Evolutionary conservation across 805 yeast genomes (phyloP).

Genomic region (Cyberlindnera mycetangii): DNA sequence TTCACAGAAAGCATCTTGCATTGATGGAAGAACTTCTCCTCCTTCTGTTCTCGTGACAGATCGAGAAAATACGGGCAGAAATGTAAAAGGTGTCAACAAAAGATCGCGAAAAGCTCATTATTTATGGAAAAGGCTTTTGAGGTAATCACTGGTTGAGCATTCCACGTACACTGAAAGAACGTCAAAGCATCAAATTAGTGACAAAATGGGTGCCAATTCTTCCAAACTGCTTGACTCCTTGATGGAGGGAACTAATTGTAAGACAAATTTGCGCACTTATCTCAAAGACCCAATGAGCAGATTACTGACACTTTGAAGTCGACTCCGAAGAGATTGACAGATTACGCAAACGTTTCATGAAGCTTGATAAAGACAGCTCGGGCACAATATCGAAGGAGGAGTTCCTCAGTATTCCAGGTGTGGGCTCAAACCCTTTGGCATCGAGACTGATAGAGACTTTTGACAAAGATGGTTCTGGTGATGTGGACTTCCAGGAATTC

Average conservation of each 20-base stretch:
- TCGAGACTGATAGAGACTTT: conserved; percentile 88
- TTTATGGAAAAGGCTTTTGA: not conserved
- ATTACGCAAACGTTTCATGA: conserved; percentile 89
- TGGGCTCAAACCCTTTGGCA: conserved; percentile 86
- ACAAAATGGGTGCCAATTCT: conserved; percentile 51
- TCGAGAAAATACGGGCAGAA: not conserved
- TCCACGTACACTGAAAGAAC: not conserved
- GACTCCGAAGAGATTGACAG: conserved; percentile 91
- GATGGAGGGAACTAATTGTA: conserved; percentile 77
- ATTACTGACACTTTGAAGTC: conserved; percentile 36
- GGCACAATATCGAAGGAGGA: conserved; percentile 92
- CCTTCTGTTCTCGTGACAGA: not conserved
- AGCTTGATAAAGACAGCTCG: conserved; percentile 86
- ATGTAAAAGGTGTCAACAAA: not conserved
- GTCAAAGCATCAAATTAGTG: not conserved
- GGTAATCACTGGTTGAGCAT: not conserved
- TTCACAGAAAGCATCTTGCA: not conserved
- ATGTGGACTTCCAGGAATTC: conserved; percentile 93
- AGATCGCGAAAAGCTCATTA: not conserved
- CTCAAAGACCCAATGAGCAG: not conserved
- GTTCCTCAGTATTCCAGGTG: conserved; percentile 90
- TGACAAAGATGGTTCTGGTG: conserved; percentile 90
- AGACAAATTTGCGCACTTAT: conserved; percentile 19
- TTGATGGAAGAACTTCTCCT: not conserved
- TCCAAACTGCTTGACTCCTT: conserved; percentile 64